Conservation (phyloP, 176 grass and related monocot species). For the Phyllostachys edulis region DNA sequence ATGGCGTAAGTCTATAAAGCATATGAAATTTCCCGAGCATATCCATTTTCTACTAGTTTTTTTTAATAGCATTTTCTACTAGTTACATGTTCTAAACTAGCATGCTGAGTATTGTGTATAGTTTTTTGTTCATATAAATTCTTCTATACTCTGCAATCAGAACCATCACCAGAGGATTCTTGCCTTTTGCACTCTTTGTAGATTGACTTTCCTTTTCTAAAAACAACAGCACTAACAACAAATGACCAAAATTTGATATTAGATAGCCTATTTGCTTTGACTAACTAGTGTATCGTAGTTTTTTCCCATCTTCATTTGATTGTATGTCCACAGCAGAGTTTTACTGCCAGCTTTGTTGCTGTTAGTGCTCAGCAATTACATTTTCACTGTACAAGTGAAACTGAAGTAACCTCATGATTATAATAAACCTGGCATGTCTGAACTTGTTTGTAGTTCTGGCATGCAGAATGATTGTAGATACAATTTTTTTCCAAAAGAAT, state of each 20-base stretch:
- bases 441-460: not conserved
- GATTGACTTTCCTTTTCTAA: too few species aligned
- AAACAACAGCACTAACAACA: not conserved
- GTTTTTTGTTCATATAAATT: not conserved
- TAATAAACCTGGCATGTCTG: not conserved
- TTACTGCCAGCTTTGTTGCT: not conserved
- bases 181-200: not conserved
- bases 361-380: not conserved
- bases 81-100: not conserved
- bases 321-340: not conserved
- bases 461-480: not conserved
- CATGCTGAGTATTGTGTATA: too few species aligned
- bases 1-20: conserved; percentile 75
- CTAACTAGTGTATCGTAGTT: not conserved
- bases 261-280: not conserved
- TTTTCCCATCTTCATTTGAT: not conserved
- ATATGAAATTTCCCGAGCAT: not conserved
- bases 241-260: not conserved
- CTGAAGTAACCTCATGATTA: not conserved
- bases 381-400: not conserved
- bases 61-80: not conserved
- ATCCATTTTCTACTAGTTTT: not conserved
- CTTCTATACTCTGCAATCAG: not conserved
- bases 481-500: not conserved
- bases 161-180: not conserved